phyloP scores from a whole-genome alignment of 116 monocot genomes.

The Papilionanthe hybrid region DNA sequence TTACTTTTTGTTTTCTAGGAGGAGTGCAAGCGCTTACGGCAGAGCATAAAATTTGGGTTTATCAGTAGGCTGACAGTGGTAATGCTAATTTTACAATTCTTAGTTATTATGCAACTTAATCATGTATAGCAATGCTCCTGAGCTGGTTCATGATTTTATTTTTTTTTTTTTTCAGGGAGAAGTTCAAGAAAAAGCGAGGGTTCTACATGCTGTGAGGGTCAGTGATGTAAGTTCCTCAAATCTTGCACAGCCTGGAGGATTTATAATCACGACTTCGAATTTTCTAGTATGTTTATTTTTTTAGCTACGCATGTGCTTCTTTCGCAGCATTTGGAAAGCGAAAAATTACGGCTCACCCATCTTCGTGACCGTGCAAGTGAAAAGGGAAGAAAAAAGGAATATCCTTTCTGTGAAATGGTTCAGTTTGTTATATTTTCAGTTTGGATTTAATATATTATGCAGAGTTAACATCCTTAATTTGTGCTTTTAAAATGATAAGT shows the following conservation, averaged over 20 bases:
- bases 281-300: no score
- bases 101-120: not conserved
- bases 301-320: slow-evolving; percentile 2
- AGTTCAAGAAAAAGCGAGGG: slow-evolving; percentile 68
- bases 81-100: slow-evolving; percentile 17
- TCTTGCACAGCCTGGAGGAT: not conserved
- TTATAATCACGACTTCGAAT: not conserved
- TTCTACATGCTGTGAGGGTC: slow-evolving; percentile 67
- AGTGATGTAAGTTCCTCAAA: slow-evolving; percentile 66
- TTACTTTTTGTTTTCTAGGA: slow-evolving; percentile 52
- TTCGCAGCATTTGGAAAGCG: slow-evolving; percentile 85
- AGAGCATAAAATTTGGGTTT: slow-evolving; percentile 89
- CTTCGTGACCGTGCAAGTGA: slow-evolving; percentile 99
- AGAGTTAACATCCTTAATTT: not conserved
- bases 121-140: not conserved
- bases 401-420: slow-evolving; percentile 46
- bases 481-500: not conserved
- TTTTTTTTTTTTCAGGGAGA: slow-evolving; percentile 41
- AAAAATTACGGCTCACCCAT: slow-evolving; percentile 80
- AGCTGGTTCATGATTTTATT: slow-evolving; percentile 3
- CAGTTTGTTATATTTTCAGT: not conserved
- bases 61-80: slow-evolving; percentile 78
- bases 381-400: slow-evolving; percentile 87
- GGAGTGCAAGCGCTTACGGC: slow-evolving; percentile 86
- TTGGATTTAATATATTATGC: not conserved